Evolutionary conservation across 768 basidiomycete genomes (phyloP), one percentile per base, ranked within the genome.

Genomic region (Kwoniella dejecticola): DNA sequence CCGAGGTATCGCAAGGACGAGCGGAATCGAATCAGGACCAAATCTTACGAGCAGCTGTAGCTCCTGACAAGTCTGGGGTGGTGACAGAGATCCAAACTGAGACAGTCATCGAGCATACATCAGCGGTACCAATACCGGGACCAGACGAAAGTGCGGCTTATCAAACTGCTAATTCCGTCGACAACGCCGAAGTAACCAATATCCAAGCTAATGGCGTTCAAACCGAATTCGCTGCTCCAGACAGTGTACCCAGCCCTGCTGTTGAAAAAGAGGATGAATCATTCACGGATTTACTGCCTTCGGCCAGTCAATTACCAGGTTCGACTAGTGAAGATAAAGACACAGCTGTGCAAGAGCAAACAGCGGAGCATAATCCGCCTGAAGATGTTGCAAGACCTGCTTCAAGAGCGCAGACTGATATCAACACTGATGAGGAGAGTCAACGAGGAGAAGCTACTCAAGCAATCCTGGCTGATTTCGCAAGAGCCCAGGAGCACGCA

Each of bases 391-490:
- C 23, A 12, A 13, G 11, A 48, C 47, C 47, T 30, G 26, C 8
- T 23, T 40, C n/a, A 12, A 12, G 15, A 41, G 27, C 52, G 19
- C 4, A n/a, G 31, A 48, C 56, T 12, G 40, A 57, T 15, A 46
- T 7, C 24, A 45, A 57, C n/a, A 27, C 21, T 3, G 56, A 48
- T 8, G 46, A 57, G 19, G 49, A 41, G 30, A 49, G 36, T 36
- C 23, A 13, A 4, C 29, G 1, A 19, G 61, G 54, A 13, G 30
- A 49, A 33, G 54, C 27, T 4, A 57, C 46, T 7, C 46, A 62
- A 57, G 61, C 47, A 17, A 52, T 62, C 21, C 21, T 56, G 12
- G 30, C 42, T 24, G 60, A 55, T 24, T 52, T 54, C 15, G 53
- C 38, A 31, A 44, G 21, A 33, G 50, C 52, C 6, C 33, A 44